Evolutionary conservation across 2,329 filamentous ascomycete species (phyloP).

Genomic region (Fusarium xyrophilum): DNA sequence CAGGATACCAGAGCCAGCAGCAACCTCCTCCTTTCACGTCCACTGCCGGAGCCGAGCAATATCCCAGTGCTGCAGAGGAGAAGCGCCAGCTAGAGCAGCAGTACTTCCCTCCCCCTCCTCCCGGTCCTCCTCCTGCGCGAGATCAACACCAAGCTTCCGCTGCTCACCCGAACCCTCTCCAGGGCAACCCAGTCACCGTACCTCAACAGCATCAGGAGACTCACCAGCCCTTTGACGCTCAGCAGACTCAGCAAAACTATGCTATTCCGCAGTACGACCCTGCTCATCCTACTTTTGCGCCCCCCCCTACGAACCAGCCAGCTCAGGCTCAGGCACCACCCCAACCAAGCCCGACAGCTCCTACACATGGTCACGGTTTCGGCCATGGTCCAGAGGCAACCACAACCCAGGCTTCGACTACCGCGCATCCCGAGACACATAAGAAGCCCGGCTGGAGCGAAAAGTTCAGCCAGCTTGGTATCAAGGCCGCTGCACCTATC

Average conservation of each 20-base stretch:
- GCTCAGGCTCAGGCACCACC: not conserved
- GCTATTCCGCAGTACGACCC: constrained; percentile 44
- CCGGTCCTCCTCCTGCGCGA: constrained; percentile 35
- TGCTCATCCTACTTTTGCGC: constrained; percentile 43
- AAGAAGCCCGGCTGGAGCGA: constrained; percentile 44
- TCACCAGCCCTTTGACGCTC: not conserved
- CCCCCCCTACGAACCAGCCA: constrained; percentile 34
- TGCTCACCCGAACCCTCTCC: constrained; percentile 32
- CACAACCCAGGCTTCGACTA: constrained; percentile 2
- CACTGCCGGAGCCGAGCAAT: not conserved
- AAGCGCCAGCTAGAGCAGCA: constrained; percentile 29
- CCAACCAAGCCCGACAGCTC: not conserved
- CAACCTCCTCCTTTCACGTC: constrained; percentile 19
- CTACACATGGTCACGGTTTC: not conserved
- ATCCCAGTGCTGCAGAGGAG: constrained; percentile 15
- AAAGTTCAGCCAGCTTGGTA: constrained; percentile 44
- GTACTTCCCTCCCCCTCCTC: constrained; percentile 41
- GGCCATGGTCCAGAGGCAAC: not conserved
- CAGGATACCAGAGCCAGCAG: not conserved
- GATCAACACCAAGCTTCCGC: constrained; percentile 26
- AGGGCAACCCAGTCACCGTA: constrained; percentile 24
- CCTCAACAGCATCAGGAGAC: constrained; percentile 14
- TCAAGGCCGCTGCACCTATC: constrained; percentile 71
- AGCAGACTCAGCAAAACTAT: constrained; percentile 33
- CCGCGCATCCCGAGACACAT: constrained; percentile 22